A percentile compares a stretch with the other conserved stretches of the same genome.
Conservation (phyloP, 331 rosid genomes). For the Quercus tomentella region DNA sequence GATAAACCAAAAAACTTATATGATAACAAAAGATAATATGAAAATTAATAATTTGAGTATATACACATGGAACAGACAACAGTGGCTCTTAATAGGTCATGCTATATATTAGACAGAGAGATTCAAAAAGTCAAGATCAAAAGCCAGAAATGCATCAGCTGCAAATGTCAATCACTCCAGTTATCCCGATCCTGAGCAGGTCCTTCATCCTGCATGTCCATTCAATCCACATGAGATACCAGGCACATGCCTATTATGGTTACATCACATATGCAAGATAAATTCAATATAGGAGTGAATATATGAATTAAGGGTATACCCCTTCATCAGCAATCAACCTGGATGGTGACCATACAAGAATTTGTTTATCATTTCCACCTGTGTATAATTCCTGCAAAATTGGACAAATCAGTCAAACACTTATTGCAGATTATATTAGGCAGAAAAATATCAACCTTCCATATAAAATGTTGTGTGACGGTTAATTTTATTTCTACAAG, state of each 20-base stretch:
- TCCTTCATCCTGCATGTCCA: slow-evolving; percentile 60
- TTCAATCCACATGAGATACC: slow-evolving; percentile 26
- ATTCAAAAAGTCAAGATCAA: not conserved
- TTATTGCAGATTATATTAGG: not conserved
- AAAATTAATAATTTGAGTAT: not conserved
- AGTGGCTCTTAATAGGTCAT: slow-evolving; percentile 1
- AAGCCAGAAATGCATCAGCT: not conserved
- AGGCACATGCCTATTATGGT: not conserved
- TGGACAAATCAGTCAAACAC: slow-evolving; percentile 1
- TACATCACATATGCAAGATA: not conserved
- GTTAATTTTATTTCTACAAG: not conserved
- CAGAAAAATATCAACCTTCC: not conserved
- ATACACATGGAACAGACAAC: slow-evolving; percentile 9
- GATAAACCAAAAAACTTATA: not conserved
- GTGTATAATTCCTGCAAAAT: slow-evolving; percentile 75
- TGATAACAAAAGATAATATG: not conserved
- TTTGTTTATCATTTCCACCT: slow-evolving; percentile 92
- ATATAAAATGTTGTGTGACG: not conserved
- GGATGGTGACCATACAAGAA: slow-evolving; percentile 87
- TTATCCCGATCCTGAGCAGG: slow-evolving; percentile 57
- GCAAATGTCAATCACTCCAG: slow-evolving; percentile 70
- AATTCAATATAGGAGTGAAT: not conserved
- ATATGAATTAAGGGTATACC: slow-evolving; percentile 31
- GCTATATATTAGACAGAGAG: slow-evolving; percentile 8
- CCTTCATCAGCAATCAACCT: slow-evolving; percentile 38